Percentiles rank a stretch among this genome's conserved stretches.
Conservation (phyloP, 441 rosid species). For the Pelargonium australe region DNA sequence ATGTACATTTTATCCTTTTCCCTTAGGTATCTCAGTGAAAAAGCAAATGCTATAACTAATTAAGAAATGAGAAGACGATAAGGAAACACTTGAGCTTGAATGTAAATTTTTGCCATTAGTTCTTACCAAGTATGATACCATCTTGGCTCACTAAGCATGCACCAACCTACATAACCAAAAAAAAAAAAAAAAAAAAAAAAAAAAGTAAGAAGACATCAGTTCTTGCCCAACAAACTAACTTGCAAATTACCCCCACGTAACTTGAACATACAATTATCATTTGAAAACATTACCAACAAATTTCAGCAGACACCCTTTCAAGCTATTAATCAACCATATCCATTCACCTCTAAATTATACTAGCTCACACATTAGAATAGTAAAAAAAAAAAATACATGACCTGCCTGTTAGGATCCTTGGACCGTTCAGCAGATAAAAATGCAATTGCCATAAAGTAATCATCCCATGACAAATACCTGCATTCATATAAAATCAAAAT, state of each 20-base stretch:
- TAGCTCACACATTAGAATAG: neutral
- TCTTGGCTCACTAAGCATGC: slow-evolving; percentile 88
- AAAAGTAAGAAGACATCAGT: neutral
- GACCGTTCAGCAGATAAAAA: slow-evolving; percentile 82
- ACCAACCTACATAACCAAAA: slow-evolving; percentile 55
- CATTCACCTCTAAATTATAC: neutral
- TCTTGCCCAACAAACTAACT: neutral
- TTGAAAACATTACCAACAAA: neutral
- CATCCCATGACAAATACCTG: slow-evolving; percentile 92
- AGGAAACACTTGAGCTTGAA: neutral
- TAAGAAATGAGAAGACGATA: neutral
- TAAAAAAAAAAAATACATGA: slow-evolving; percentile 21
- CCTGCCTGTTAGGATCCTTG: slow-evolving; percentile 98
- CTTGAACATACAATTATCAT: neutral
- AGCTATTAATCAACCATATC: neutral
- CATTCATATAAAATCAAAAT: slow-evolving; percentile 2
- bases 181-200: neutral
- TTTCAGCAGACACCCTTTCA: neutral
- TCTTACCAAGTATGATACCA: slow-evolving; percentile 78
- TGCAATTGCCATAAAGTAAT: slow-evolving; percentile 94
- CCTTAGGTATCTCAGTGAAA: neutral
- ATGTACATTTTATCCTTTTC: neutral
- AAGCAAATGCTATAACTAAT: neutral
- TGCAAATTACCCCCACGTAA: neutral
- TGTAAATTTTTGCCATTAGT: neutral